These are phyloP conservation scores for Pseudozyma sp. DNA, from an alignment of 1,284 basidiomycete genomes.

Conservation along the genomic window DNA sequence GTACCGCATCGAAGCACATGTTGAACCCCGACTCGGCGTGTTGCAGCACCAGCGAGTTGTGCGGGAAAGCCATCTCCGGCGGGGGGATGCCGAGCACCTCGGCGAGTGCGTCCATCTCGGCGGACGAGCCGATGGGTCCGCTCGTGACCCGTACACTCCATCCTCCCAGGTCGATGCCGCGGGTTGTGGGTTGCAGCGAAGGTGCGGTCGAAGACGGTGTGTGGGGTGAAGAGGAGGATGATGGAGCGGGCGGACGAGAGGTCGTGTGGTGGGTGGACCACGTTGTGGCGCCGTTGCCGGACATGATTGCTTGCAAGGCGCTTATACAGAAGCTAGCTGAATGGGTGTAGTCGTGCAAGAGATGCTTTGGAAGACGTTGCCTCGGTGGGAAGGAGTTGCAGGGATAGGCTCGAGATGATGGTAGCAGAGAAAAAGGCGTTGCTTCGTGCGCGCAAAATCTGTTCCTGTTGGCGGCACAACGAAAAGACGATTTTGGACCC, in stretches of 20 bases:
- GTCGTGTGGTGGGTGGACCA: constrained; percentile 29
- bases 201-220: constrained; percentile 22
- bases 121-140: constrained; percentile 63
- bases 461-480: background rate
- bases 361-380: no score
- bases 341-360: no score
- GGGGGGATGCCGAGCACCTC: constrained; percentile 83
- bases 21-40: constrained; percentile 75
- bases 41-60: constrained; percentile 78
- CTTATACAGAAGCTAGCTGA: no score
- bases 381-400: no score
- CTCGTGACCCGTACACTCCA: constrained; percentile 59
- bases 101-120: constrained; percentile 73
- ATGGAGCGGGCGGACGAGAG: background rate
- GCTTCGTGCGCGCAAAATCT: constrained; percentile 26
- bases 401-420: background rate
- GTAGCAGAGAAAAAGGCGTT: background rate
- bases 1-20: constrained; percentile 78
- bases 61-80: constrained; percentile 97
- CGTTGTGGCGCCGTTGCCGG: constrained; percentile 13
- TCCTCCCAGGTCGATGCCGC: constrained; percentile 58
- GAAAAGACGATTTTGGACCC: background rate
- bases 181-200: constrained; percentile 29
- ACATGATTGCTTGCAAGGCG: no score
- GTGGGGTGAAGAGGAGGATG: background rate